phyloP scores from a whole-genome alignment of 2,329 filamentous ascomycete genomes.

The Aspergillus tanneri region DNA sequence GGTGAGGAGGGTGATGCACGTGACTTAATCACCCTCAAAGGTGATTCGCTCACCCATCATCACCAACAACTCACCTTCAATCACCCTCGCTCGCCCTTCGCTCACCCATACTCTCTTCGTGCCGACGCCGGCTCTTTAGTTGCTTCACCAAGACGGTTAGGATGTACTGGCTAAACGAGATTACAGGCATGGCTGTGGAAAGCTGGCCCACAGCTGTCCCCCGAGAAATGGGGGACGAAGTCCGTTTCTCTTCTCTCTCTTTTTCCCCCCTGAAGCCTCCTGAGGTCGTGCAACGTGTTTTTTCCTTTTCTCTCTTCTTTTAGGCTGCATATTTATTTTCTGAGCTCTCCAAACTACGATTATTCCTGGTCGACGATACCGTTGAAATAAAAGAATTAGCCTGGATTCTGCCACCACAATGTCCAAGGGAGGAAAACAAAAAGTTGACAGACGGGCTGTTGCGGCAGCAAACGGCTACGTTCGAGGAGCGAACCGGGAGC shows the following conservation, averaged over 20 bases:
- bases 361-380: no score
- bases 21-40: constrained; percentile 11
- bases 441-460: constrained; percentile 8
- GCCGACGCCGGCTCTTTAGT: constrained; percentile 6
- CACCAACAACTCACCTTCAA: no score
- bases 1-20: constrained; percentile 15
- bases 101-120: constrained; percentile 10
- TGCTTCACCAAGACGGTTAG: constrained; percentile 10
- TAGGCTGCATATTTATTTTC: no score
- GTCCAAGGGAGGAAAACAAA: constrained; percentile 10
- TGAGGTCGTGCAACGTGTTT: background rate
- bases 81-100: no score
- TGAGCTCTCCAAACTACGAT: no score
- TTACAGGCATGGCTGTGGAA: background rate
- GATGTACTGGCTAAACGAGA: constrained; percentile 2
- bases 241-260: constrained; percentile 3
- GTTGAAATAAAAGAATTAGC: no score
- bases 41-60: constrained; percentile 4
- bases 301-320: background rate
- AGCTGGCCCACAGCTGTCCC: background rate
- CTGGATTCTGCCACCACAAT: constrained; percentile 2
- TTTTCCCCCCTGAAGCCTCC: constrained; percentile 3
- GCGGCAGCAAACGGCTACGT: constrained; percentile 10
- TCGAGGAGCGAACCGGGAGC: constrained; percentile 10
- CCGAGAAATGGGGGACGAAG: constrained; percentile 2